A percentile compares a stretch with the other conserved stretches of the same genome.
Evolutionary conservation across 1,139 yeast genomes (phyloP).

Genomic region (Pichia sp.): DNA sequence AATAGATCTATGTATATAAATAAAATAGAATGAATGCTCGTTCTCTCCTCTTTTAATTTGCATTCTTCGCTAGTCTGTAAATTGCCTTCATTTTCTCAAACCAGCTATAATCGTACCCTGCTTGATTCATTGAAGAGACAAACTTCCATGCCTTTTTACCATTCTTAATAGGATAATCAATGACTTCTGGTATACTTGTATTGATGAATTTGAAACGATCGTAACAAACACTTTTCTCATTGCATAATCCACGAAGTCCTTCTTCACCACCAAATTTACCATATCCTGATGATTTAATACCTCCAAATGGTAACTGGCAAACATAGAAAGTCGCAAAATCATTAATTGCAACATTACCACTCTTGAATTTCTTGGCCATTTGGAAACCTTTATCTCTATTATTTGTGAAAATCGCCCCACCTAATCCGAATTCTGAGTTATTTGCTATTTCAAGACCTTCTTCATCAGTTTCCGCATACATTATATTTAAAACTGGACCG

Average conservation of each 20-base stretch:
- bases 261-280: slow-evolving; percentile 98
- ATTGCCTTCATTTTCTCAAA: slow-evolving; percentile 61
- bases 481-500: slow-evolving; percentile 80
- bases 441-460: slow-evolving; percentile 79
- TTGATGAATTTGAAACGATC: slow-evolving; percentile 75
- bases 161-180: slow-evolving; percentile 85
- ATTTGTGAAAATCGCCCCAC: slow-evolving; percentile 72
- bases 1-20: not conserved
- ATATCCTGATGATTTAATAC: slow-evolving; percentile 84
- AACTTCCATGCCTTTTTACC: slow-evolving; percentile 83
- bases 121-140: slow-evolving; percentile 71
- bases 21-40: not conserved
- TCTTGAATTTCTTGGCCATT: slow-evolving; percentile 55
- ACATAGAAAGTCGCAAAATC: slow-evolving; percentile 95
- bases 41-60: slow-evolving; percentile 16
- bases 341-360: slow-evolving; percentile 93
- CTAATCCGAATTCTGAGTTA: slow-evolving; percentile 83
- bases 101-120: slow-evolving; percentile 72
- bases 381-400: slow-evolving; percentile 45
- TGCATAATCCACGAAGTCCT: slow-evolving; percentile 83
- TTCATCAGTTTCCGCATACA: slow-evolving; percentile 57
- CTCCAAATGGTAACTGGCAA: slow-evolving; percentile 96
- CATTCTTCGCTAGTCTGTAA: slow-evolving; percentile 39
- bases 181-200: slow-evolving; percentile 74
- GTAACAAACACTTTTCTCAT: slow-evolving; percentile 77